Evolutionary conservation across 257 asterid genomes (phyloP).

Genomic region (Ocimum tenuiflorum): DNA sequence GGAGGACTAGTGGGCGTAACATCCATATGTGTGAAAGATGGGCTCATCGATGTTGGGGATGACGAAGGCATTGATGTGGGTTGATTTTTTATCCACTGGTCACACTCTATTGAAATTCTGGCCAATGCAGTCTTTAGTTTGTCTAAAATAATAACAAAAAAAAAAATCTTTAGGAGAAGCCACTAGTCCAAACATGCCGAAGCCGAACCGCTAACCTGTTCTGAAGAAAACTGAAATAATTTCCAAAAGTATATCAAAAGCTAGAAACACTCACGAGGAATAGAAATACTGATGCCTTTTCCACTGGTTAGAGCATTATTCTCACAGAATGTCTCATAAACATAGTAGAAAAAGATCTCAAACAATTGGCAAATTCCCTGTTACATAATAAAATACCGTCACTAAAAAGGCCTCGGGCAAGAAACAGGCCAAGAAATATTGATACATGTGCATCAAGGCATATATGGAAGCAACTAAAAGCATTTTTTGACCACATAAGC

Average conservation of each 20-base stretch:
- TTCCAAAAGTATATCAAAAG: slow-evolving; percentile 4
- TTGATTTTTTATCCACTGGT: slow-evolving; percentile 79
- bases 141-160: slow-evolving; percentile 43
- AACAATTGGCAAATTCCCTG: slow-evolving; percentile 96
- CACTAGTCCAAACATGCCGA: slow-evolving; percentile 14
- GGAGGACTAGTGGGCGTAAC: slow-evolving; percentile 89
- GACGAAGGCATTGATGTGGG: slow-evolving; percentile 42
- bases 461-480: slow-evolving; percentile 11
- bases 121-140: slow-evolving; percentile 81
- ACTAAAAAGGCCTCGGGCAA: background rate
- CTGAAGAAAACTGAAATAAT: background rate
- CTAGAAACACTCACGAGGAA: slow-evolving; percentile 57
- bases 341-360: slow-evolving; percentile 80
- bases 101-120: slow-evolving; percentile 81
- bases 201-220: background rate
- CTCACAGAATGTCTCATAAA: slow-evolving; percentile 72
- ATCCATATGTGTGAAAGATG: slow-evolving; percentile 67
- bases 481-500: background rate
- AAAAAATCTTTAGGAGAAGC: slow-evolving; percentile 21
- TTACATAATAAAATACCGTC: slow-evolving; percentile 18
- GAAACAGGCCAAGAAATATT: background rate
- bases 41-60: slow-evolving; percentile 47
- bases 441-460: background rate
- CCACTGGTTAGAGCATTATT: slow-evolving; percentile 50
- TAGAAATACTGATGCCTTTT: slow-evolving; percentile 43